Evolutionary conservation across 2,329 filamentous ascomycete genomes (phyloP), one percentile per base, ranked within the genome.

Genomic region (Aspergillus proliferans): DNA sequence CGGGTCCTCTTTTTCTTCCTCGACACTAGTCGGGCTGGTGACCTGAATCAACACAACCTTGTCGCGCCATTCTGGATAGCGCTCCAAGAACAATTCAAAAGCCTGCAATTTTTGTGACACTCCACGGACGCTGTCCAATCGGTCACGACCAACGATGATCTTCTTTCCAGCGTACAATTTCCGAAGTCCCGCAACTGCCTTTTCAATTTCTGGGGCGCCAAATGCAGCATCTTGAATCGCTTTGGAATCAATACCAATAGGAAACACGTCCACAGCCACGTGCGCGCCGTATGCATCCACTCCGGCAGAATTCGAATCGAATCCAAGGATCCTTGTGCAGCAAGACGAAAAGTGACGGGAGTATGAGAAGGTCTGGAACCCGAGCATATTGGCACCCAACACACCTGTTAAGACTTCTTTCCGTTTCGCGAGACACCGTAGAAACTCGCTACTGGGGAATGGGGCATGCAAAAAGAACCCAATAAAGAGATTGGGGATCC

Each of bases 41-140:
- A 97, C 89, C 71, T 97, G 92, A 55, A 97, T 93, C 48, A 97
- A 76, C 6, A 97, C 90, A 1, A 95, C 91, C 72, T 89, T 87
- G 54, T 91, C 89, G 46, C 84, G 83, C 91, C 90, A 96, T 68
- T 95, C 85, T 2, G 92, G 91, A 64, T 93, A 94, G 53, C 86
- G 80, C 62, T 94, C 88, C 36, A 97, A 78, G 73, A 97, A 96
- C 50, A 86, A 81, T 69, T 96, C 89, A 66, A 95, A 97, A 0
- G 91, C 92, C 73, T 94, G 87, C 28, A 97, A 77, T 71, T 97
- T 97, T 70, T 96, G 92, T n/a, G 88, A 85, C 12, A 97, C 91
- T 63, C 93, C 92, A 53, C 91, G 82, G 41, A 95, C 89, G 60
- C 87, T 92, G 68, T 97, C 92, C 46, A 97, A 75, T n/a, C 92